Conservation (phyloP, 768 basidiomycete species). For the Tylopilus vinaceipallidus region DNA sequence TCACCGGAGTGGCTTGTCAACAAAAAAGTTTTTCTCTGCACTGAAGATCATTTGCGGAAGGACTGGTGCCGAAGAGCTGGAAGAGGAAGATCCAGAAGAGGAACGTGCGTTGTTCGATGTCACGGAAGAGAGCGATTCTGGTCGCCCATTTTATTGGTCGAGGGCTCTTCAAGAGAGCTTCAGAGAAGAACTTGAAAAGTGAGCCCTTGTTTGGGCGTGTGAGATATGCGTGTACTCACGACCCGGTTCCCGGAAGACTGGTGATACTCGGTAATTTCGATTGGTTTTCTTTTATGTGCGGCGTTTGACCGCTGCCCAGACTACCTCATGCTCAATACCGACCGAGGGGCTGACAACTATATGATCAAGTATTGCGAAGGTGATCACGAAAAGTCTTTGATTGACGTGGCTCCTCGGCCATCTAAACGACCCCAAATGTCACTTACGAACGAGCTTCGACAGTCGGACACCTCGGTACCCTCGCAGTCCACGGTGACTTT, state of each 20-base stretch:
- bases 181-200: constrained; percentile 88
- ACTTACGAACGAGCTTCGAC: constrained; percentile 66
- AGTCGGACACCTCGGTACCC: constrained; percentile 38
- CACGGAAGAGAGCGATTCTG: constrained; percentile 52
- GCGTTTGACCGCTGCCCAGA: constrained; percentile 41
- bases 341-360: constrained; percentile 83
- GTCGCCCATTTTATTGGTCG: constrained; percentile 81
- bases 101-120: constrained; percentile 67
- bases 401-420: constrained; percentile 76
- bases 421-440: constrained; percentile 68
- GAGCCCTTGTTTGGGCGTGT: constrained; percentile 21
- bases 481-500: constrained; percentile 41
- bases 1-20: constrained; percentile 66
- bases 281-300: not conserved
- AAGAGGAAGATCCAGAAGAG: constrained; percentile 73
- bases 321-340: constrained; percentile 91
- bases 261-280: constrained; percentile 68
- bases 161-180: constrained; percentile 76
- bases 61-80: constrained; percentile 75
- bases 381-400: constrained; percentile 71
- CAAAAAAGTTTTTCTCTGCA: constrained; percentile 66
- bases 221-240: constrained; percentile 7
- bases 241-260: constrained; percentile 45
- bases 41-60: constrained; percentile 82
- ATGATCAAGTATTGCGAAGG: constrained; percentile 92